Evolutionary conservation across 495 filamentous ascomycete genomes (phyloP).

Genomic region (Xylaria cubensis): DNA sequence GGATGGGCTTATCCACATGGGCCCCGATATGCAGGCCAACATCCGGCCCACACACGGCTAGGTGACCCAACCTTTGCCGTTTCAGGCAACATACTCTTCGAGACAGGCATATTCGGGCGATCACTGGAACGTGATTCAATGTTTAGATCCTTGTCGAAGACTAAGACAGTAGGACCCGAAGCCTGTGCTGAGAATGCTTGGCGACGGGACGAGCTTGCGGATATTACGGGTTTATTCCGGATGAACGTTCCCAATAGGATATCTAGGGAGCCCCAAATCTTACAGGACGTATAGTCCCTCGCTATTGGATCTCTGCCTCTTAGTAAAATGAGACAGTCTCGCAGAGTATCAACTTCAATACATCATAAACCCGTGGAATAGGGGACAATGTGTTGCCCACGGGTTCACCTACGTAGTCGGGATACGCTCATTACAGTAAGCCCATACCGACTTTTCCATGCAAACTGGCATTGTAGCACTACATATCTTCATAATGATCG

Average conservation of each 20-base stretch:
- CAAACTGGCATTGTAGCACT: constrained; percentile 30
- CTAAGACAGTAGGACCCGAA: constrained; percentile 24
- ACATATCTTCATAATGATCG: constrained; percentile 25
- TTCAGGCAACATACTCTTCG: constrained; percentile 43
- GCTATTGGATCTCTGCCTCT: neutral
- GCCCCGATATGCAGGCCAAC: constrained; percentile 42
- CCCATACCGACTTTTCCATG: constrained; percentile 21
- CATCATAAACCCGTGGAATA: constrained; percentile 4
- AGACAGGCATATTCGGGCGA: constrained; percentile 44
- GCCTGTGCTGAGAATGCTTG: constrained; percentile 20
- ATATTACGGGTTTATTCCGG: constrained; percentile 20
- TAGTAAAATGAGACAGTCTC: constrained; percentile 8
- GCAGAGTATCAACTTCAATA: neutral
- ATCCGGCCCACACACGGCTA: constrained; percentile 44
- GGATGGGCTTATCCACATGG: constrained; percentile 41
- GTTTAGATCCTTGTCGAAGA: constrained; percentile 41
- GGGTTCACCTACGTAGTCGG: constrained; percentile 18
- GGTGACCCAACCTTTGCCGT: constrained; percentile 31
- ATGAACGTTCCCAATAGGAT: constrained; percentile 18
- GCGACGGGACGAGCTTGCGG: constrained; percentile 21
- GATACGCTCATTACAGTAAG: constrained; percentile 4
- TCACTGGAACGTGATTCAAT: constrained; percentile 46
- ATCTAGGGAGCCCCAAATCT: constrained; percentile 2
- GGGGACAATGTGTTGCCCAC: constrained; percentile 11
- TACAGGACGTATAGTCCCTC: constrained; percentile 2